Evolutionary conservation across 106 monocot species (phyloP), one percentile per base, ranked within the genome.

Genomic region (Chionographis japonica): DNA sequence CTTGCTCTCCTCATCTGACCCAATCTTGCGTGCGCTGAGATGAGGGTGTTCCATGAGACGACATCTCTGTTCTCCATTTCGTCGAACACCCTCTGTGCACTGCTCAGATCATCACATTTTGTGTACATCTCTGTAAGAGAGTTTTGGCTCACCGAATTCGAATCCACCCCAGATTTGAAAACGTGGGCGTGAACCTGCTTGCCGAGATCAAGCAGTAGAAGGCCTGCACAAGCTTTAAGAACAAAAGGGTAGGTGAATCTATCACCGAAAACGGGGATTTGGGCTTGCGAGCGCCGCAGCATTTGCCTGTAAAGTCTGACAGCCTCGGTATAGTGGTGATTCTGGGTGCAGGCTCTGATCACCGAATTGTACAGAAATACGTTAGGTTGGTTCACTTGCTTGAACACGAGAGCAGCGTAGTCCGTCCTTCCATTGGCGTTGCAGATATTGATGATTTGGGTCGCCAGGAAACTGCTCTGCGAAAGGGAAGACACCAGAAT

Each of bases 181-280:
- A 81, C 70, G 17, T 81, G 79, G 55, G 66, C 19, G 51, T 93
- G 93, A 20, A 86, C 18, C 64, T 84, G 86, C 63, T 49, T 76
- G 3, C 86, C 93, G 2, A 84, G 66, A 50, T 54, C 55, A 36
- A 79, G 51, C 8, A 55, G 51, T 2, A 53, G 40, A 40, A 81
- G 68, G 0, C 78, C 85, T 8, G 55, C 75, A 58, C 80, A 89
- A 7, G 84, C 70, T 62, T 85, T 88, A 37, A 93, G 74, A 13
- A 86, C 77, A 54, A 89, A 89, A 6, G 93, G 93, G 61, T 76
- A 89, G 3, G 93, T 89, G 43, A 86, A 93, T 13, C 75, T 63
- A 57, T 86, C 88, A 8, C 81, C 80, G 37, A 58, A 52, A 39
- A 70, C 15, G 10, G 20, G 65, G 12, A 41, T 55, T 54, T 68